Evolutionary conservation across 345 rosid species (phyloP).

Genomic region (Toxicodendron radicans): DNA sequence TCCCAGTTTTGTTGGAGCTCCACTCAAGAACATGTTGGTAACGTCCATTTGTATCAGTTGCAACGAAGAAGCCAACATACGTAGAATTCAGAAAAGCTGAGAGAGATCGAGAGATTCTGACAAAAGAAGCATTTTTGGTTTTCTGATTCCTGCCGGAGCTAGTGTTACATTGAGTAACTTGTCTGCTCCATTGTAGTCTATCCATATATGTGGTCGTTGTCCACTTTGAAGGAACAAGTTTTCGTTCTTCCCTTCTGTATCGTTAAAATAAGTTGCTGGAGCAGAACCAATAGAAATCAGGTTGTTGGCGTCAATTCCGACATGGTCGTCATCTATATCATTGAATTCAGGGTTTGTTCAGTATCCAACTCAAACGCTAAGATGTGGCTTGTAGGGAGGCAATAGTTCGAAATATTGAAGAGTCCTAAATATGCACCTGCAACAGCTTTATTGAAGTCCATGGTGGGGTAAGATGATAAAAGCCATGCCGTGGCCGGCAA

Average conservation of each 20-base stretch:
- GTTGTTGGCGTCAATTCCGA: conserved; percentile 53
- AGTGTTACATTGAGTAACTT: too few relatives aligned
- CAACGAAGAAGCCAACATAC: conserved; percentile 53
- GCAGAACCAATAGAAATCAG: conserved; percentile 33
- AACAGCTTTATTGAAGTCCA: conserved; percentile 21
- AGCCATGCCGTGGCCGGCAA: conserved; percentile 46
- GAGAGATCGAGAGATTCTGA: too few relatives aligned
- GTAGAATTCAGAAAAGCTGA: too few relatives aligned
- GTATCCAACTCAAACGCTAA: conserved; percentile 56
- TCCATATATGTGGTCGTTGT: too few relatives aligned
- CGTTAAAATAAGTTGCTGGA: conserved; percentile 40
- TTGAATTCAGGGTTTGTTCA: conserved; percentile 29
- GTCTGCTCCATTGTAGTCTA: too few relatives aligned
- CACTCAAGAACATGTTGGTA: conserved; percentile 52
- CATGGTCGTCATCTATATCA: conserved; percentile 51
- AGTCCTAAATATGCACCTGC: conserved; percentile 40
- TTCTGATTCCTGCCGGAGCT: too few relatives aligned
- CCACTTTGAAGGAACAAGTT: conserved; percentile 16
- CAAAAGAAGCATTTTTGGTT: too few relatives aligned
- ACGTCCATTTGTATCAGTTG: conserved; percentile 37
- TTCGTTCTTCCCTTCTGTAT: conserved; percentile 17
- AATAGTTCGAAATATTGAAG: conserved; percentile 35
- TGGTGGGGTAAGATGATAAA: conserved; percentile 31
- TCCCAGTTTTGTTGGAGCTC: conserved; percentile 56
- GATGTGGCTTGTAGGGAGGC: conserved; percentile 39